Percentiles rank a stretch among this genome's conserved stretches.
phyloP scores from a whole-genome alignment of 768 basidiomycete genomes.

The Suillus brevipes region DNA sequence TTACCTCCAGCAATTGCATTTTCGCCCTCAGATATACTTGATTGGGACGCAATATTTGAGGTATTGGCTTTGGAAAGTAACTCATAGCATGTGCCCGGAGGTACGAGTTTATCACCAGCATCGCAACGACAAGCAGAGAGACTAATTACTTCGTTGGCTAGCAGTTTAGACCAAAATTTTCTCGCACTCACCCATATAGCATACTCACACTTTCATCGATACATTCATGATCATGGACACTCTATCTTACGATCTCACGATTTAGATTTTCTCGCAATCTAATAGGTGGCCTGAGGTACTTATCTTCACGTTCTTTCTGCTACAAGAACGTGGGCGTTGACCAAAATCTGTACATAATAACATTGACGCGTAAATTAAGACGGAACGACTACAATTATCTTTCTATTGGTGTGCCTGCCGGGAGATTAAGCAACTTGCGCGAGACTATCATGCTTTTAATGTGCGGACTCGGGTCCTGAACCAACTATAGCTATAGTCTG shows the following conservation, averaged over 20 bases:
- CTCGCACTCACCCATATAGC: background rate
- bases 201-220: background rate
- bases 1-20: slow-evolving; percentile 7
- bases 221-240: background rate
- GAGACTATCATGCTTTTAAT: background rate
- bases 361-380: background rate
- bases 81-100: background rate
- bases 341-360: no score
- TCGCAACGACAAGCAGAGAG: background rate
- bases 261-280: background rate
- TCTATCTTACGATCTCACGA: background rate
- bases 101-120: background rate
- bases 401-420: background rate
- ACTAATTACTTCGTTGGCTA: background rate
- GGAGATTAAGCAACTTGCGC: background rate
- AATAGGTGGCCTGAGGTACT: background rate
- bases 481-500: background rate
- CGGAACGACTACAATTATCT: background rate
- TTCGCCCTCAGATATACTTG: slow-evolving; percentile 24
- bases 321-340: background rate
- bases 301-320: background rate
- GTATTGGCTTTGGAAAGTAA: slow-evolving; percentile 16
- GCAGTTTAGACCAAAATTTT: background rate
- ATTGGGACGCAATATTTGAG: slow-evolving; percentile 36
- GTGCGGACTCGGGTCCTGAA: background rate